phyloP scores from a whole-genome alignment of 2,329 filamentous ascomycete genomes.

The Paecilomyces formosus region DNA sequence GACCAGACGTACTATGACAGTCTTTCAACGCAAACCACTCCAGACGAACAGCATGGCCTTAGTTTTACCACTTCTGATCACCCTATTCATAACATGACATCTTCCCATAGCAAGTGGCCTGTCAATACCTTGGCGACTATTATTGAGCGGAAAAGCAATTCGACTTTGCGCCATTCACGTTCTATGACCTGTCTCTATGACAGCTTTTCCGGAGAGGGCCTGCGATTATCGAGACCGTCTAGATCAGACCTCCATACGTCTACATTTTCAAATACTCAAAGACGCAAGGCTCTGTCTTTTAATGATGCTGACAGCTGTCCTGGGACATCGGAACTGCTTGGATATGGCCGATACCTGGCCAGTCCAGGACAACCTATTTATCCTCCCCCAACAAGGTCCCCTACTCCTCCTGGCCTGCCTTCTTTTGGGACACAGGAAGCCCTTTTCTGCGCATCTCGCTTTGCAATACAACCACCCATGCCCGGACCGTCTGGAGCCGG shows the following conservation, averaged over 20 bases:
- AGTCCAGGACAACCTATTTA: constrained; percentile 24
- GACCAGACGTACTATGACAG: constrained; percentile 4
- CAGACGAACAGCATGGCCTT: not conserved
- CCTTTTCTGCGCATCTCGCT: constrained; percentile 20
- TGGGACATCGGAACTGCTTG: constrained; percentile 15
- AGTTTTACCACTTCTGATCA: not conserved
- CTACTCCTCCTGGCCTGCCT: constrained; percentile 38
- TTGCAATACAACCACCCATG: constrained; percentile 10
- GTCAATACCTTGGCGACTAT: constrained; percentile 18
- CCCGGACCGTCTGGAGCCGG: constrained; percentile 4
- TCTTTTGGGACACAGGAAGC: constrained; percentile 37
- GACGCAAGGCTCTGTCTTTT: constrained; percentile 19
- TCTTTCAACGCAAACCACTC: not conserved
- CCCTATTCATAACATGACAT: constrained; percentile 6
- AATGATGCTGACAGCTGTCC: constrained; percentile 14
- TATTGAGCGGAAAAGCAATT: constrained; percentile 16
- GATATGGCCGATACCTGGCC: constrained; percentile 17
- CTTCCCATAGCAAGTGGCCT: constrained; percentile 12
- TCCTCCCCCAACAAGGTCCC: constrained; percentile 29
- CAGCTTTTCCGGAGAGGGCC: not conserved
- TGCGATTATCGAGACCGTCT: not conserved
- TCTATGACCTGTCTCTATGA: not conserved
- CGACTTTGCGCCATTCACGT: constrained; percentile 12
- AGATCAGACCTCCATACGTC: not conserved
- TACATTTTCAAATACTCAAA: not conserved